Evolutionary conservation across 2,329 filamentous ascomycete genomes (phyloP).

Genomic region (Aspergillus uvarum): DNA sequence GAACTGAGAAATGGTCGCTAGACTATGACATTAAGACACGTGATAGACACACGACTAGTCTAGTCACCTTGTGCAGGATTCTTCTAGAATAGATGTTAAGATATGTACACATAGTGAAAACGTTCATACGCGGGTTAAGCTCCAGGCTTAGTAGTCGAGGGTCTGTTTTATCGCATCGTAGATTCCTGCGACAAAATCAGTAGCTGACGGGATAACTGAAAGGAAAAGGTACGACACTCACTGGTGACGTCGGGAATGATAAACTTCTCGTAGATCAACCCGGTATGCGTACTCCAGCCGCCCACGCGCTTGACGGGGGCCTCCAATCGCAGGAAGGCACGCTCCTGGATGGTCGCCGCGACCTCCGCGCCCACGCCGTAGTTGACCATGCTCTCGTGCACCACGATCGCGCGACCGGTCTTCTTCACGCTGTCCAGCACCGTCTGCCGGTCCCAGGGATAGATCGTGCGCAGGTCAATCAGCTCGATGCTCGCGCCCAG

Average conservation of each 20-base stretch:
- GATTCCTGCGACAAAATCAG: slow-evolving; percentile 53
- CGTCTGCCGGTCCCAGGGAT: slow-evolving; percentile 84
- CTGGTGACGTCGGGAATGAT: slow-evolving; percentile 82
- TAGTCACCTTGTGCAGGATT: background rate
- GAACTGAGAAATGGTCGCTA: no score
- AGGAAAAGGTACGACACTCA: slow-evolving; percentile 53
- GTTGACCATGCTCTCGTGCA: slow-evolving; percentile 91
- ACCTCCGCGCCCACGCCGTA: slow-evolving; percentile 87
- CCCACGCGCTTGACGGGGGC: slow-evolving; percentile 82
- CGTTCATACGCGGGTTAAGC: background rate
- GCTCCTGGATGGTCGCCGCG: slow-evolving; percentile 82
- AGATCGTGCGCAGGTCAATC: slow-evolving; percentile 83
- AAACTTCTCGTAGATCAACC: slow-evolving; percentile 75
- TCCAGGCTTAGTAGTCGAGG: slow-evolving; percentile 58
- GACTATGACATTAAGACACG: no score
- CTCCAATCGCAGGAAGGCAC: slow-evolving; percentile 79
- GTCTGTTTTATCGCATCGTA: slow-evolving; percentile 70
- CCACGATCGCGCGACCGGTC: slow-evolving; percentile 81
- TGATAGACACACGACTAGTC: no score
- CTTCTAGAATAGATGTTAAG: background rate
- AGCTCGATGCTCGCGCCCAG: slow-evolving; percentile 76
- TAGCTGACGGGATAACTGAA: slow-evolving; percentile 3
- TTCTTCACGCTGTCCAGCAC: slow-evolving; percentile 81
- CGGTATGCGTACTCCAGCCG: slow-evolving; percentile 85
- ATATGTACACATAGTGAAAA: background rate